Conservation (phyloP, 139 green algal genomes). For the Mychonastes homosphaera region DNA sequence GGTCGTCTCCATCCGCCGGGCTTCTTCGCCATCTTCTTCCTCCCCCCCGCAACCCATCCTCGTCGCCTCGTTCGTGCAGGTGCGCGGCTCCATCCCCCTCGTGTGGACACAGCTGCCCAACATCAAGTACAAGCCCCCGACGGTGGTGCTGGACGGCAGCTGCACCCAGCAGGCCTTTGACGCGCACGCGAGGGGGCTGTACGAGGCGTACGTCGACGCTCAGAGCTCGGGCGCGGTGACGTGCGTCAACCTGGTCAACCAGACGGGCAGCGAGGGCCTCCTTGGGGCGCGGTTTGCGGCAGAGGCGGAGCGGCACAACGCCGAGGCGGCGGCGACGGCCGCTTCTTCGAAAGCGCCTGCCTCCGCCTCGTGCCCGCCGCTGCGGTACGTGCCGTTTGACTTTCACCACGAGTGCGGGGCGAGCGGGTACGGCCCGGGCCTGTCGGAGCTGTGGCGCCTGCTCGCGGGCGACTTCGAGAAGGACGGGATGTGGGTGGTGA, state of each 20-base stretch:
- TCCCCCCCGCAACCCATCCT: too few relatives aligned
- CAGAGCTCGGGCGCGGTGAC: constrained; percentile 5
- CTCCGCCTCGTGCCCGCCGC: constrained; percentile 4
- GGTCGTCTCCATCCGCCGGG: too few relatives aligned
- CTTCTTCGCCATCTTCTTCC: too few relatives aligned
- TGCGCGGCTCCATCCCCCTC: constrained; percentile 72
- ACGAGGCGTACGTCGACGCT: constrained; percentile 27
- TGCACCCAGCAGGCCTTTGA: constrained; percentile 14
- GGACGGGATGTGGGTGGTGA: constrained; percentile 20
- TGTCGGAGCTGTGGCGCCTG: neutral
- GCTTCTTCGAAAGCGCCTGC: too few relatives aligned
- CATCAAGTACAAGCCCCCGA: constrained; percentile 89
- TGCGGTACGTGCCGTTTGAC: constrained; percentile 67
- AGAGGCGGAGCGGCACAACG: constrained; percentile 17
- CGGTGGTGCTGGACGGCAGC: constrained; percentile 26
- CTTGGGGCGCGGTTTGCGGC: constrained; percentile 46
- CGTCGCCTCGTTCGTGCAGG: constrained; percentile 26
- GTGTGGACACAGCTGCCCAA: constrained; percentile 77
- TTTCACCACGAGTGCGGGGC: constrained; percentile 79
- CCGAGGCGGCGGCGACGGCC: too few relatives aligned
- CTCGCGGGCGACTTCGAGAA: constrained; percentile 17
- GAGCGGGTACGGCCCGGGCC: constrained; percentile 38
- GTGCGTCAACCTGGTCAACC: constrained; percentile 73
- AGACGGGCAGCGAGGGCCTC: constrained; percentile 64
- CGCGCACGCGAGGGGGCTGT: constrained; percentile 27